Conservation (phyloP, 805 yeast genomes). For the Huiozyma sinensis region DNA sequence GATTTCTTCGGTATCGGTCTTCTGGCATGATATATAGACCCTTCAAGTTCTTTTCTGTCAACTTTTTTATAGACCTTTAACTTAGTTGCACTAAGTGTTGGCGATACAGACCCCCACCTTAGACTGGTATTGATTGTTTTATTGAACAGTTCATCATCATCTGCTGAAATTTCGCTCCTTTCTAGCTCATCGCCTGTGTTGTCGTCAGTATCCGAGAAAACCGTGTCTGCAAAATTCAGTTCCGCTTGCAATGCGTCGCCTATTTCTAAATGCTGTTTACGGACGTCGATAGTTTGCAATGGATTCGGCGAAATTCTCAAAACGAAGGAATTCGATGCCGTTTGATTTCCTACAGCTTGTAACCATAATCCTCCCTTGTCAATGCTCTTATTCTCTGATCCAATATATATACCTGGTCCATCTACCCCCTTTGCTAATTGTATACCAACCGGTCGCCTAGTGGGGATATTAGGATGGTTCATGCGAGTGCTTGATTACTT, state of each 20-base stretch:
- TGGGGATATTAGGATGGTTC: conserved; percentile 2
- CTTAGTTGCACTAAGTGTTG: conserved; percentile 6
- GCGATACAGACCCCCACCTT: conserved; percentile 12
- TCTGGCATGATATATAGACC: conserved; percentile 10
- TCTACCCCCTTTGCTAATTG: conserved; percentile 3
- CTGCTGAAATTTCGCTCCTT: background rate
- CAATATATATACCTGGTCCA: conserved; percentile 1
- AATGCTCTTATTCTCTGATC: background rate
- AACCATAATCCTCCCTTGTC: no score
- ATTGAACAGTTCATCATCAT: background rate
- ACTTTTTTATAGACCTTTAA: conserved; percentile 15
- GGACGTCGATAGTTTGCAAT: no score
- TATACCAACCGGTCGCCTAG: background rate
- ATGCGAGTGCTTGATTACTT: background rate
- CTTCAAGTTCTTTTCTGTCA: background rate
- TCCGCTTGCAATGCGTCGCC: no score
- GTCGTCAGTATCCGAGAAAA: no score
- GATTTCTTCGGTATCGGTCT: conserved; percentile 5
- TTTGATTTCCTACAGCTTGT: no score
- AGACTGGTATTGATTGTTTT: conserved; percentile 7
- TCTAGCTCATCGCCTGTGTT: no score
- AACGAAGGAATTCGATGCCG: no score
- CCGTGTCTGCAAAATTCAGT: no score
- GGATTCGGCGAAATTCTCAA: no score
- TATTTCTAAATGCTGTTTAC: no score